Conservation (phyloP, 108 stramenopile species). For the Cyclotella cryptica region DNA sequence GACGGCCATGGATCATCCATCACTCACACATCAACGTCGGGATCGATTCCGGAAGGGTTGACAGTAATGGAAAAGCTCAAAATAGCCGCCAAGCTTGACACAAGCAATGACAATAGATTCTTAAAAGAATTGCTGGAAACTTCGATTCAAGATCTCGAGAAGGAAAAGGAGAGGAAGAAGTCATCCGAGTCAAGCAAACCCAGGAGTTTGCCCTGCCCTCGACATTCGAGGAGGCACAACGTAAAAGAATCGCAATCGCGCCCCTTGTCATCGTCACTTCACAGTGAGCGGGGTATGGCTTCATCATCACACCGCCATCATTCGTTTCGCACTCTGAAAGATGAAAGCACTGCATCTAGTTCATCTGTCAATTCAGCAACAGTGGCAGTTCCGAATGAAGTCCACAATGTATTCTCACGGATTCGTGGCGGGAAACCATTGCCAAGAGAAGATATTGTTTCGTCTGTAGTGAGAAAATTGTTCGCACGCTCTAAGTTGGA, state of each 20-base stretch:
- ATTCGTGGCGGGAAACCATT: conserved; percentile 25
- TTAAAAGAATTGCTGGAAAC: conserved; percentile 13
- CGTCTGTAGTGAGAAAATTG: conserved; percentile 15
- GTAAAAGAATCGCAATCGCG: background rate
- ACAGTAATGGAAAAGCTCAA: conserved; percentile 18
- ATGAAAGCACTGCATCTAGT: background rate
- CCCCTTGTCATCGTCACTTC: no score
- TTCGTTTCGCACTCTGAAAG: background rate
- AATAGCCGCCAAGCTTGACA: conserved; percentile 12
- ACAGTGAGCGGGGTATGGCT: no score
- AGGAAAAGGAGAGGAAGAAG: background rate
- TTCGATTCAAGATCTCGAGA: conserved; percentile 7
- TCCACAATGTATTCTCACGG: conserved; percentile 7
- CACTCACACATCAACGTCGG: no score
- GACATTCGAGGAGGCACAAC: background rate
- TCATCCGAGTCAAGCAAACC: background rate
- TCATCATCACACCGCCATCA: no score
- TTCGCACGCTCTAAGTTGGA: background rate
- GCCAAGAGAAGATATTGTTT: conserved; percentile 36
- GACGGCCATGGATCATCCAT: no score
- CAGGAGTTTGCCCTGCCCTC: background rate
- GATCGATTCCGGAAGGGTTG: background rate
- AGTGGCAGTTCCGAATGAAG: conserved; percentile 24
- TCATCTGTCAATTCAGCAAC: background rate
- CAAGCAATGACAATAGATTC: background rate